Percentiles rank a stretch among this genome's conserved stretches.
Conservation (phyloP, 2,329 filamentous ascomycete genomes). For the Gaeumannomyces tritici region DNA sequence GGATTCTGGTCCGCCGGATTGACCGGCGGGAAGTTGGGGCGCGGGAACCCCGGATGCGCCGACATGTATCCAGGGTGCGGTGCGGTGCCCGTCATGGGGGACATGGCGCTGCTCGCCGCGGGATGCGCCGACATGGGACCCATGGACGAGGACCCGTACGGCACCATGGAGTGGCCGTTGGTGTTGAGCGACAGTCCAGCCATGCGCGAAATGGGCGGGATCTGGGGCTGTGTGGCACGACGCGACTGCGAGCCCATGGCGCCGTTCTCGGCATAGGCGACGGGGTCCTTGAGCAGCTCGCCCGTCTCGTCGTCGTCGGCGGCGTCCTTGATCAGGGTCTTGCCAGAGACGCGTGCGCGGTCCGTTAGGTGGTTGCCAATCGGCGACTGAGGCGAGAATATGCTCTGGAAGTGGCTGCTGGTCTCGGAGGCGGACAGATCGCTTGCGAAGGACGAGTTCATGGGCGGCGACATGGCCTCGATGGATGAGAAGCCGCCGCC, state of each 20-base stretch:
- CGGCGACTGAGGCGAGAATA: constrained; percentile 67
- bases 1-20: constrained; percentile 96
- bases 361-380: constrained; percentile 62
- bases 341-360: constrained; percentile 51
- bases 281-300: constrained; percentile 61
- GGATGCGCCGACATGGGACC: constrained; percentile 27
- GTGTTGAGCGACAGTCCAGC: constrained; percentile 63
- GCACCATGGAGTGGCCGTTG: constrained; percentile 40
- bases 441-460: constrained; percentile 41
- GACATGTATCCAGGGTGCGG: constrained; percentile 16
- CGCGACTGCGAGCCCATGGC: constrained; percentile 35
- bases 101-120: constrained; percentile 34
- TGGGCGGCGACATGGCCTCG: constrained; percentile 53
- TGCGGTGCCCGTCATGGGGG: constrained; percentile 34
- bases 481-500: constrained; percentile 49
- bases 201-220: constrained; percentile 57
- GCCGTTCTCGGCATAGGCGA: constrained; percentile 66
- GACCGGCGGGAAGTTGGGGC: constrained; percentile 68
- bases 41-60: constrained; percentile 42
- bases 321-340: constrained; percentile 61
- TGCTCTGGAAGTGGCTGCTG: constrained; percentile 44
- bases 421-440: constrained; percentile 52
- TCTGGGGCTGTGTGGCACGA: constrained; percentile 60
- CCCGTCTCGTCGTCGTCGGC: constrained; percentile 63
- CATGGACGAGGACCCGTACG: constrained; percentile 27